A percentile compares a stretch with the other conserved stretches of the same genome.
Evolutionary conservation across 495 filamentous ascomycete genomes (phyloP).

Genomic region (Chlorociboria aeruginascens): DNA sequence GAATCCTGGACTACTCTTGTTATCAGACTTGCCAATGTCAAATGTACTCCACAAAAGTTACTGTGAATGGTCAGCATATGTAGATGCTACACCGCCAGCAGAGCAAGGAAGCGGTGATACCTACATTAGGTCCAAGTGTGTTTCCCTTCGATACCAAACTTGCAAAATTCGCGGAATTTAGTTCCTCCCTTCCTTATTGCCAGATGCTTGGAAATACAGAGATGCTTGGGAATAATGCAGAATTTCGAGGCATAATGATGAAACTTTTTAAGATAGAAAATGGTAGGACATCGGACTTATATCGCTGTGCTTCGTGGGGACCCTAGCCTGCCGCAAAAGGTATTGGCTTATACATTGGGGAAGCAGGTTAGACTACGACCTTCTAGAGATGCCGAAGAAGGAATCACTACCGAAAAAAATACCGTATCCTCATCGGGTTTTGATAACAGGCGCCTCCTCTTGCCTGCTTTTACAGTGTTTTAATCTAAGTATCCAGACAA

Average conservation of each 20-base stretch:
- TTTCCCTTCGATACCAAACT: slow-evolving; percentile 4
- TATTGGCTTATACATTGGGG: neutral
- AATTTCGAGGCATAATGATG: neutral
- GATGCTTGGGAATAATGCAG: neutral
- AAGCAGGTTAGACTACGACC: neutral
- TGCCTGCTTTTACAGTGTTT: slow-evolving; percentile 10
- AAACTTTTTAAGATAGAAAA: too few relatives aligned
- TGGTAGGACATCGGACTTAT: too few relatives aligned
- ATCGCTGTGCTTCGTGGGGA: too few relatives aligned
- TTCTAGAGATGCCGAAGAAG: slow-evolving; percentile 16
- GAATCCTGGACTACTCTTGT: too few relatives aligned
- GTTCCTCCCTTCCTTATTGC: slow-evolving; percentile 1
- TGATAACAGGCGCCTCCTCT: slow-evolving; percentile 5
- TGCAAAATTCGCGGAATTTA: neutral
- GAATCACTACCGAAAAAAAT: slow-evolving; percentile 5
- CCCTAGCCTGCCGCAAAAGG: too few relatives aligned
- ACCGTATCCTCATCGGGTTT: slow-evolving; percentile 6
- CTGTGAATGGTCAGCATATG: neutral
- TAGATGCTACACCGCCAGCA: slow-evolving; percentile 9
- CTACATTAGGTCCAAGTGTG: slow-evolving; percentile 2
- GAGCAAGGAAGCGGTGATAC: slow-evolving; percentile 4
- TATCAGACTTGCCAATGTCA: neutral
- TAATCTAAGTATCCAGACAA: slow-evolving; percentile 1
- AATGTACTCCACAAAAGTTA: neutral
- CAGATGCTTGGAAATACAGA: neutral